Evolutionary conservation across 495 filamentous ascomycete genomes (phyloP), one percentile per base, ranked within the genome.

Genomic region (Parathielavia appendiculata): DNA sequence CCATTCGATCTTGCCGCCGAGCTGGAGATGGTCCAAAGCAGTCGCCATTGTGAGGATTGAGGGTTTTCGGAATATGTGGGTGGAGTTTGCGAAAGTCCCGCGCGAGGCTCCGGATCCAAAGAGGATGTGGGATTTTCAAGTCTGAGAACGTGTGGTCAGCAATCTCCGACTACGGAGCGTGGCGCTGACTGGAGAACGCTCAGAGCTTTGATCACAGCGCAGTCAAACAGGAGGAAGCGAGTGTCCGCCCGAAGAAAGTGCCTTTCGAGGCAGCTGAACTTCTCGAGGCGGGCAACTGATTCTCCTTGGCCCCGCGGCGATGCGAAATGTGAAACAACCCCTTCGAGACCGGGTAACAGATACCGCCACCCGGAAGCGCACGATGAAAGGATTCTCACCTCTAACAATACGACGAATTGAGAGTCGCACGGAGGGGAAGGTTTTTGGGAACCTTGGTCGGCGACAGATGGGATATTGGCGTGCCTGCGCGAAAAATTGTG

Each of bases 1-100:
- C 93, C 93, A 98, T 77, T 93, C 87, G 65, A 95, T 87, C 77
- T 87, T 75, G 88, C 92, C 73, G 80, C 89, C 90, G 66, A 81
- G 76, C 55, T 76, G 72, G 69, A 95, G 81, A 71, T 95, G 90
- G 71, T 92, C 88, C 67, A 93, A 81, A 66, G 89, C 86, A 64
- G 72, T 81, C 40, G 82, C 82, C 81, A 86, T 87, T 49, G 44
- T 70, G 60, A 60, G 6, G 19, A 43, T 47, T 50, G 41, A 17
- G 23, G 26, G 26, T 14, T 14, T 39, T n/a, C 4, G 17, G 26
- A 14, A 22, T 5, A 17, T 35, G n/a, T 17, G 38, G 8, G 17
- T 44, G 23, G 38, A 30, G 38, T 10, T 22, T 30, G 10, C 38
- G 16, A 19, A 38, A 43, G 22, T 35, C 22, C 51, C 26, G 55